phyloP scores from a whole-genome alignment of 2,329 filamentous ascomycete genomes.

The Calonectria hongkongensis region DNA sequence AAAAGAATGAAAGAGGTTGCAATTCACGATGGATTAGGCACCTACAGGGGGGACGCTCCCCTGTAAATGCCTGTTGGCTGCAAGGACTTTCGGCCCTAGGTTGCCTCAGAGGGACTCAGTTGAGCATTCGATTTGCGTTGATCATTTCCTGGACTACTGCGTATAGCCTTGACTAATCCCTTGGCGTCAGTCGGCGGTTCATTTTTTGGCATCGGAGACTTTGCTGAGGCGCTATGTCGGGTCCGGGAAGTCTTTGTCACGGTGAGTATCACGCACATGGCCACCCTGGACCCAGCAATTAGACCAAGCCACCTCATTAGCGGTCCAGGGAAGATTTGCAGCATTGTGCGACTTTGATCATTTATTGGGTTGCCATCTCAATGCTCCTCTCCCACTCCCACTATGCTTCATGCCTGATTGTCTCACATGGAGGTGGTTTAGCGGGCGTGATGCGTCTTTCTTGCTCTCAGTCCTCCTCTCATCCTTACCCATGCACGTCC shows the following conservation, averaged over 20 bases:
- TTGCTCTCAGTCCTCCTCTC: background rate
- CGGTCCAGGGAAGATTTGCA: background rate
- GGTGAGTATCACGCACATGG: slow-evolving; percentile 17
- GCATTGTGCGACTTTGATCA: background rate
- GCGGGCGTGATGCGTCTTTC: slow-evolving; percentile 8
- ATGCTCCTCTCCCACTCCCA: background rate
- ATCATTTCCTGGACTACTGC: background rate
- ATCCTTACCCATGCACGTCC: slow-evolving; percentile 21
- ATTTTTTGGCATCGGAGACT: slow-evolving; percentile 1
- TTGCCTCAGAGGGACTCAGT: slow-evolving; percentile 6
- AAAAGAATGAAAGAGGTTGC: slow-evolving; percentile 24
- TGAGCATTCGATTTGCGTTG: background rate
- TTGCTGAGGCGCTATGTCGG: slow-evolving; percentile 13
- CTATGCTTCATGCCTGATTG: background rate
- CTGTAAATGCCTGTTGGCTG: slow-evolving; percentile 11
- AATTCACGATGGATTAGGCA: slow-evolving; percentile 23
- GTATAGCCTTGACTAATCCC: background rate
- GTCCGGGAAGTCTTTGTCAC: slow-evolving; percentile 14
- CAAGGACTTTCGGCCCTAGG: background rate
- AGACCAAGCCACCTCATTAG: background rate
- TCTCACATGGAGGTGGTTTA: slow-evolving; percentile 4
- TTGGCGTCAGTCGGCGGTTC: background rate
- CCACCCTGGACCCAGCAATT: slow-evolving; percentile 2
- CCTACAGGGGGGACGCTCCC: slow-evolving; percentile 8
- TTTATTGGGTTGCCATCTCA: background rate